A percentile compares a stretch with the other conserved stretches of the same genome.
phyloP scores from a whole-genome alignment of 495 filamentous ascomycete genomes.

The Staphylotrichum tortipilum region DNA sequence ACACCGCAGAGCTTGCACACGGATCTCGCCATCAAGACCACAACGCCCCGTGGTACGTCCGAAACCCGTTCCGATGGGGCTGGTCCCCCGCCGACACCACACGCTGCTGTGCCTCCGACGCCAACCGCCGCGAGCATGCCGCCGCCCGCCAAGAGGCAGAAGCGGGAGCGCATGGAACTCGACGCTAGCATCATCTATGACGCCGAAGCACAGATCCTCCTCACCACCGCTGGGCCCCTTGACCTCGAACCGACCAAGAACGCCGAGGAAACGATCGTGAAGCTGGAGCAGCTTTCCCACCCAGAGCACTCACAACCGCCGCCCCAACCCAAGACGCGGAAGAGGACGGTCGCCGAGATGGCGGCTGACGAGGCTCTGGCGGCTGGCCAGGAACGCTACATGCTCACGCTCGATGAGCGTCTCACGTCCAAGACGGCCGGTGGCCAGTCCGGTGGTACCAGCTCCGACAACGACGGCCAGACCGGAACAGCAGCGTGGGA shows the following conservation, averaged over 20 bases:
- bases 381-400: slow-evolving; percentile 78
- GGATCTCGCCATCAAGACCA: slow-evolving; percentile 68
- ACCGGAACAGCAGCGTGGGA: slow-evolving; percentile 63
- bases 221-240: slow-evolving; percentile 63
- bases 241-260: slow-evolving; percentile 65
- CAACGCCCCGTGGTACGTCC: slow-evolving; percentile 48
- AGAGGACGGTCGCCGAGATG: slow-evolving; percentile 88
- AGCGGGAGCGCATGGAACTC: slow-evolving; percentile 59
- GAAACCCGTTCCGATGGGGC: slow-evolving; percentile 43
- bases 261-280: slow-evolving; percentile 54
- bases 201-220: slow-evolving; percentile 63
- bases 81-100: slow-evolving; percentile 58
- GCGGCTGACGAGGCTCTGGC: slow-evolving; percentile 87
- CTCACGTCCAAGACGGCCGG: slow-evolving; percentile 51
- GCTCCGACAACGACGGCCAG: slow-evolving; percentile 65
- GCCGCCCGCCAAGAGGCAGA: slow-evolving; percentile 61
- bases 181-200: slow-evolving; percentile 61
- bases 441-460: slow-evolving; percentile 48
- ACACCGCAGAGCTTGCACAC: slow-evolving; percentile 63
- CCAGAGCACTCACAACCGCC: slow-evolving; percentile 65
- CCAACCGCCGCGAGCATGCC: slow-evolving; percentile 42
- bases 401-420: slow-evolving; percentile 89
- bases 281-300: slow-evolving; percentile 63
- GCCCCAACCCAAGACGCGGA: slow-evolving; percentile 78
- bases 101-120: slow-evolving; percentile 54